Evolutionary conservation across 495 filamentous ascomycete species (phyloP), one percentile per base, ranked within the genome.

Genomic region (Podospora sp.): DNA sequence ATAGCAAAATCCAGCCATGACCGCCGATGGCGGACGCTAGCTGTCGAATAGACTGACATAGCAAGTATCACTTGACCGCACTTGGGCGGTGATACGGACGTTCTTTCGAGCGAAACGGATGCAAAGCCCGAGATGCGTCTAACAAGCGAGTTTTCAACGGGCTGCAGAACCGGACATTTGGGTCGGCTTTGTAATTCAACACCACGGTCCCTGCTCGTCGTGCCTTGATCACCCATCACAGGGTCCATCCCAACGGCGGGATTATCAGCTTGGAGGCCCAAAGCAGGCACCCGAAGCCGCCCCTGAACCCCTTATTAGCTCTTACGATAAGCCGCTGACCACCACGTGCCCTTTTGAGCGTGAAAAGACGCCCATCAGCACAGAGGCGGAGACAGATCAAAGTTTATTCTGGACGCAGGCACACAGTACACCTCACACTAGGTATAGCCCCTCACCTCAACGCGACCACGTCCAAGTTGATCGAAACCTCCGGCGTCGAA

Each of bases 171-270:
- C 40, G 14, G 40, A 14, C 52, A 11, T 1, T 55, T 22, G 20
- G 52, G 52, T 26, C 24, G 52, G 20, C 9, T 55, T 26, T 55
- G 52, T 55, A n/a, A 55, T 55, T 55, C 52, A 55, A 55, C 52
- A 55, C 24, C 20, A n/a, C 52, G 16, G 40, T 12, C 16, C 9
- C 14, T 55, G 52, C 20, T 55, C n/a, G n/a, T 22, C n/a, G 21
- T 33, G 29, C 40, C 40, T 12, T 46, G 11, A 12, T 14, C 40
- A 14, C 2, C 40, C 40, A 46, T 46, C 14, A 11, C 16, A 46
- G 40, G 40, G 40, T 46, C 40, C 40, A 3, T 33, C 29, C 8
- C 8, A 14, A 46, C 40, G 40, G 9, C 40, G 16, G 40, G 11
- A 46, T 46, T 46, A 8, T 22, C 24, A 2, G 22, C 20, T 22